These are phyloP conservation scores for Rhynchospora breviuscula DNA, from an alignment of 176 grass and related monocot genomes.

Conservation along the genomic window DNA sequence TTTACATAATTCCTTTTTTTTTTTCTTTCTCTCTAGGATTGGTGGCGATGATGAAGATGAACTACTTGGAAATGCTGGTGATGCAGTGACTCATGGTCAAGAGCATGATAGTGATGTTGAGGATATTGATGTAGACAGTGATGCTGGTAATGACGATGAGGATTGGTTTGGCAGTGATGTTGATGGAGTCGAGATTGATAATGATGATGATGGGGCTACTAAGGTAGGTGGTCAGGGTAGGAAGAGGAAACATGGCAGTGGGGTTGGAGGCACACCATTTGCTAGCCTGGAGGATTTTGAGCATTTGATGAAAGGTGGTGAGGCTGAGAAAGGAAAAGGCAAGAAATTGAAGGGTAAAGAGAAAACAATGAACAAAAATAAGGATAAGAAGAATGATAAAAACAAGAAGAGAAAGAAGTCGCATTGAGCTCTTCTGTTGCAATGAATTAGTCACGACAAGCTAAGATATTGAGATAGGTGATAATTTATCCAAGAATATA, in stretches of 20 bases:
- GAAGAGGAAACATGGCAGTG: conserved; percentile 43
- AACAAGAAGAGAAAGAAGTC: conserved; percentile 34
- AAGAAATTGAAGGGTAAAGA: conserved; percentile 33
- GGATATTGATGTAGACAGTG: conserved; percentile 23
- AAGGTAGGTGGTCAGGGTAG: not conserved
- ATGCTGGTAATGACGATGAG: conserved; percentile 23
- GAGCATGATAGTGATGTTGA: conserved; percentile 13
- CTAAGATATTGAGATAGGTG: not conserved
- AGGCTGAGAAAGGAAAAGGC: not conserved
- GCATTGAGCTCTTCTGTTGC: conserved; percentile 16
- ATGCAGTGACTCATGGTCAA: conserved; percentile 42
- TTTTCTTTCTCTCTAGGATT: not conserved
- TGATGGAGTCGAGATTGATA: not conserved
- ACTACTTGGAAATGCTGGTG: conserved; percentile 67
- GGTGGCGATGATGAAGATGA: conserved; percentile 75
- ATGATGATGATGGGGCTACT: conserved; percentile 7
- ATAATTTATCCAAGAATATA: not conserved
- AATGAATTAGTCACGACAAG: not conserved
- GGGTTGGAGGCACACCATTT: conserved; percentile 53
- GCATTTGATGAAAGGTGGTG: conserved; percentile 42
- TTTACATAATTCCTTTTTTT: not conserved
- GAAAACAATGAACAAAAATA: conserved; percentile 16
- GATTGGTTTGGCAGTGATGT: not conserved
- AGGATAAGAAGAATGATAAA: conserved; percentile 20
- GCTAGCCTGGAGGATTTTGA: conserved; percentile 75